phyloP scores from a whole-genome alignment of 148 eudicot species.

The Silene uniflora region DNA sequence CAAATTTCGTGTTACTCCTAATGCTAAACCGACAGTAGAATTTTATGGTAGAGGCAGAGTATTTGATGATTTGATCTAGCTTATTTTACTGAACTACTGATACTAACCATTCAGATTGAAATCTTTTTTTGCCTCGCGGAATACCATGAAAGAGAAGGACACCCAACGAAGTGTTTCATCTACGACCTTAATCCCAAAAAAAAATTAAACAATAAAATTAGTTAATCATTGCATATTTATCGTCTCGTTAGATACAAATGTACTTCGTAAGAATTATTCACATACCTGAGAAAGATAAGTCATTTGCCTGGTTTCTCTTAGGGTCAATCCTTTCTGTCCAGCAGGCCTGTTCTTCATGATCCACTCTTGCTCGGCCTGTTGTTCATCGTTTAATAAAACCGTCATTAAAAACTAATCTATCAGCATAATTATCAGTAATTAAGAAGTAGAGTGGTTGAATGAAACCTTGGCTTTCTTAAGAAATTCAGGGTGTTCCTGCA shows the following conservation, averaged over 20 bases:
- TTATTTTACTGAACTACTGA: background rate
- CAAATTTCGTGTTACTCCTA: background rate
- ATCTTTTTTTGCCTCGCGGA: conserved; percentile 76
- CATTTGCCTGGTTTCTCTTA: conserved; percentile 72
- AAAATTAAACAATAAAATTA: conserved; percentile 1
- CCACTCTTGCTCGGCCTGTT: conserved; percentile 78
- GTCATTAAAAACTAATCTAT: background rate
- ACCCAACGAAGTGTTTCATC: conserved; percentile 87
- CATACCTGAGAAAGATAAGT: conserved; percentile 73
- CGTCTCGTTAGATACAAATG: no score
- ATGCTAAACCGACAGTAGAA: background rate
- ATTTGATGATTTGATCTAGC: no score
- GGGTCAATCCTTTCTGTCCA: conserved; percentile 60
- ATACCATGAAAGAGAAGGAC: conserved; percentile 68
- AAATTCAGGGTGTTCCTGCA: conserved; percentile 66
- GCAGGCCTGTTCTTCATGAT: conserved; percentile 55
- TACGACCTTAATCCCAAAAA: conserved; percentile 46
- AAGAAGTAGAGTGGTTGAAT: background rate
- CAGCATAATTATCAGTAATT: background rate
- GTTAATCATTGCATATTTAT: background rate
- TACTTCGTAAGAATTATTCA: background rate
- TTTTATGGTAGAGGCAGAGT: no score
- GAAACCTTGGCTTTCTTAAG: conserved; percentile 74
- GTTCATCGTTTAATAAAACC: background rate
- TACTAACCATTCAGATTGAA: conserved; percentile 56